Evolutionary conservation across 148 eudicot genomes (phyloP).

Genomic region (Bassia scoparia): DNA sequence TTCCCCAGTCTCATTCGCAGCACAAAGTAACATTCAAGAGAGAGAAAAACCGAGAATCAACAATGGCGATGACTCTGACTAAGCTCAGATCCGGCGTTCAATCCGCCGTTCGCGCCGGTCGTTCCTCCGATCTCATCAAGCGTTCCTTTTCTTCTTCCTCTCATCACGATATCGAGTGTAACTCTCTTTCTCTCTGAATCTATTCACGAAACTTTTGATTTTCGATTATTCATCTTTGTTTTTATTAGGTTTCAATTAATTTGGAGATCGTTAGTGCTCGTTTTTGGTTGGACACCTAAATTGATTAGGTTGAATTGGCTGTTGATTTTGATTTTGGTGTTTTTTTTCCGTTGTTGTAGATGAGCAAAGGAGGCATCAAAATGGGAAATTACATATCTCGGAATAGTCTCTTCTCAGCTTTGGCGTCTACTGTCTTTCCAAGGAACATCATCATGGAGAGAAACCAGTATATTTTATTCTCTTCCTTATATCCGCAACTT

Average conservation of each 20-base stretch:
- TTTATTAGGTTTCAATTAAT: conserved; percentile 6
- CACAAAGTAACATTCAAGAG: neutral
- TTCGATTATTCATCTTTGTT: neutral
- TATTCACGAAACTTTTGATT: neutral
- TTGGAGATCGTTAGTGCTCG: neutral
- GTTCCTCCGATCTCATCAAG: conserved; percentile 32
- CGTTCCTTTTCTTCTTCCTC: conserved; percentile 50
- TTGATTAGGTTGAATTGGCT: neutral
- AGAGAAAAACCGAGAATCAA: conserved; percentile 13
- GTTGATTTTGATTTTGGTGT: neutral
- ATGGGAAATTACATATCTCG: conserved; percentile 76
- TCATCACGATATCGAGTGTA: conserved; percentile 35
- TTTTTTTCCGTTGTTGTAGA: conserved; percentile 26
- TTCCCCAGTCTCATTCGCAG: neutral
- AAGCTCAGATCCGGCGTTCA: conserved; percentile 50
- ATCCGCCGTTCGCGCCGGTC: conserved; percentile 42
- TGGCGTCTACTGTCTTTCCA: conserved; percentile 51
- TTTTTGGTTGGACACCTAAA: neutral
- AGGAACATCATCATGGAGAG: conserved; percentile 68
- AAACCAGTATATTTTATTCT: conserved; percentile 53
- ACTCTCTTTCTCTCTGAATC: conserved; percentile 2
- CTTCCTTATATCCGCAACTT: too few relatives aligned
- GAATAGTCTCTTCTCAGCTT: conserved; percentile 40
- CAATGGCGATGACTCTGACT: conserved; percentile 54
- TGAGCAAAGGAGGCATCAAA: conserved; percentile 75